Evolutionary conservation across 768 basidiomycete species (phyloP).

Genomic region (Pisolithus sp.): DNA sequence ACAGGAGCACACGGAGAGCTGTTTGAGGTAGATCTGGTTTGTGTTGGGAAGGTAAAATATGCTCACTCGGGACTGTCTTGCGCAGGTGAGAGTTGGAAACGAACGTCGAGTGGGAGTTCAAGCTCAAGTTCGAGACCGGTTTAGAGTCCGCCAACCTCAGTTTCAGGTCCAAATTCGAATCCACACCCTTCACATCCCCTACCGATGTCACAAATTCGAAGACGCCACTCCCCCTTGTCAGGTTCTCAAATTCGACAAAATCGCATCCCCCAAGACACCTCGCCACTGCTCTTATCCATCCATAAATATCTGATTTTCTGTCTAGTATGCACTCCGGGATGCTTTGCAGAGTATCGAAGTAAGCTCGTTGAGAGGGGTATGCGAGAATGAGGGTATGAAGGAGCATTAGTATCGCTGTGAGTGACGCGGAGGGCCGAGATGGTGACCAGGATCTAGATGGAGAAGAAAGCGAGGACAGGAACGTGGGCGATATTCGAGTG

Average conservation of each 20-base stretch:
- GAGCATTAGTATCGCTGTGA: slow-evolving; percentile 42
- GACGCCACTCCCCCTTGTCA: slow-evolving; percentile 29
- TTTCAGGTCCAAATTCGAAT: too few species aligned
- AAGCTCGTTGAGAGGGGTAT: slow-evolving; percentile 63
- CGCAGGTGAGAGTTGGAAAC: slow-evolving; percentile 7
- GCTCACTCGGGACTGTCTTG: not conserved
- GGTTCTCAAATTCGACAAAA: slow-evolving; percentile 44
- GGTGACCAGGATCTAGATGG: not conserved
- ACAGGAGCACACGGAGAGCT: slow-evolving; percentile 41
- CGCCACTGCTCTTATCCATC: slow-evolving; percentile 52
- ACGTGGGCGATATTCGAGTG: slow-evolving; percentile 1
- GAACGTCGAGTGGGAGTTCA: slow-evolving; percentile 15
- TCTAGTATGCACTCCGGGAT: slow-evolving; percentile 32
- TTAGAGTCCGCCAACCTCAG: too few species aligned
- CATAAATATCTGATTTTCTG: slow-evolving; percentile 26
- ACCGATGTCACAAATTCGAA: too few species aligned
- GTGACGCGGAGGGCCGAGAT: slow-evolving; percentile 18
- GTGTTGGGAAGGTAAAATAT: not conserved
- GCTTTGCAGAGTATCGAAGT: slow-evolving; percentile 21
- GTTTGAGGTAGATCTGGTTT: slow-evolving; percentile 25
- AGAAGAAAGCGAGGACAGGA: not conserved
- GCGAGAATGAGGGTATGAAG: slow-evolving; percentile 50
- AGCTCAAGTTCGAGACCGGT: too few species aligned
- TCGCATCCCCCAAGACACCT: slow-evolving; percentile 47
- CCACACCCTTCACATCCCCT: too few species aligned